Base-by-base conservation (phyloP, 441 rosid genomes). In the Flueggea neowawraea region DNA sequence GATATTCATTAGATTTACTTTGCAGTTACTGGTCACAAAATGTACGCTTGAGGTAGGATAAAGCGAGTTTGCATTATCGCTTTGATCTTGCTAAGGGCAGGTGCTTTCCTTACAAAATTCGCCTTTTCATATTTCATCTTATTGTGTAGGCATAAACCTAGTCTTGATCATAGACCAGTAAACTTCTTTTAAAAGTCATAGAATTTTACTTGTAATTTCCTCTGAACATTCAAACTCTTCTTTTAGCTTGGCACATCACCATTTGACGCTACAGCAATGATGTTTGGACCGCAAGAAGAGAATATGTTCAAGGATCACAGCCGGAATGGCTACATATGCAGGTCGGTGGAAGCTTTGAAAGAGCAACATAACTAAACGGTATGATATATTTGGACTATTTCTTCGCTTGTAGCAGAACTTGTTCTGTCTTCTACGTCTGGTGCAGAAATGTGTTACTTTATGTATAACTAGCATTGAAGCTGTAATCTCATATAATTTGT, bases 321-420 rank as follows among this genome's bases (percentile, higher is more conserved):
- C 69, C 84, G 0, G 86, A 87, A 57, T 94, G 97, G 95, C 75
- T 94, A 58, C 95, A 90, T 64, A 88, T 90, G 95, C 96, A 93
- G 69, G 74, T 79, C 12, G 88, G 89, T 48, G 89, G 91, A 57
- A 78, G 71, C 76, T 78, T 78, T 52, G 80, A 81, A 68, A 71
- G 87, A 68, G 59, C 79, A 48, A 13, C 81, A 22, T 81, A 69
- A 74, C 31, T 59, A 55, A 43, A 55, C 74, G 43, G 50, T 73
- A 47, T 65, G 49, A 60, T 15, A 31, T 43, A 52, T 60, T 65
- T 55, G 22, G 22, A 9, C 15, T 11, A 16, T 53, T 17, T 59
- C 36, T 44, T 50, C 50, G 60, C 31, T 39, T 58, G 44, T 31
- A n/a, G 63, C 47, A 43, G 52, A 61, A 63, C 15, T 52, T 60